Base-by-base conservation (phyloP, 495 filamentous ascomycete genomes). In the Cladorrhinum samala region DNA sequence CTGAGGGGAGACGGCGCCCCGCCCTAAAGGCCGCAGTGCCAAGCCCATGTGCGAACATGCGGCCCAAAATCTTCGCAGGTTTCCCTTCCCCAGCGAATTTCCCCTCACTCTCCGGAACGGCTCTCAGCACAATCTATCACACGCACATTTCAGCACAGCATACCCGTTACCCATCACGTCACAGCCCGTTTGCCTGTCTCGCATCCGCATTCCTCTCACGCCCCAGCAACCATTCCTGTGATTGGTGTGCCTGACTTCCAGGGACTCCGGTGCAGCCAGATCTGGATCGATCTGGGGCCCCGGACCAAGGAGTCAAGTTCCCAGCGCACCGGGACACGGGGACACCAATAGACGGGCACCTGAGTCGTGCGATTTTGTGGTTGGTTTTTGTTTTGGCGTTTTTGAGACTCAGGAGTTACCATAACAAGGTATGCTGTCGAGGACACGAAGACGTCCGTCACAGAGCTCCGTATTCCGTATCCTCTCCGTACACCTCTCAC, bases 121-220 rank as follows among this genome's bases (percentile, higher is more conserved):
- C 27, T 33, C 27, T 33, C 27, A 33, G 65, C 57, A 63, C 53
- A 64, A 62, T 54, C 52, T 53, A 67, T 66, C 66, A 66, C 59
- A 71, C 60, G 68, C 63, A 71, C 63, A 61, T 69, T 71, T 71
- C 66, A 71, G 64, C 68, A 68, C 69, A 69, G 62, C 68, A 45
- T 24, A 49, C 50, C 9, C 27, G 42, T 17, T 49, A 24, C 41
- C 56, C 38, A 50, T 56, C 60, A 63, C 60, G 53, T 57, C 59
- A 53, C 57, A 45, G 50, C 44, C 23, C 21, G 13, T 23, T 17
- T 13, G 11, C 18, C 23, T 45, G 21, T 20, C 14, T 9, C 45
- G 45, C 24, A 33, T 33, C 27, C 27, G 27, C 5, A 42, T 18
- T 9, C 33, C n/a, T 20, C 20, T 36, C 48, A 50, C 50, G 50